Percentiles rank a stretch among this genome's conserved stretches.
phyloP scores from a whole-genome alignment of 2,329 filamentous ascomycete species.

The Fusarium zealandicum region DNA sequence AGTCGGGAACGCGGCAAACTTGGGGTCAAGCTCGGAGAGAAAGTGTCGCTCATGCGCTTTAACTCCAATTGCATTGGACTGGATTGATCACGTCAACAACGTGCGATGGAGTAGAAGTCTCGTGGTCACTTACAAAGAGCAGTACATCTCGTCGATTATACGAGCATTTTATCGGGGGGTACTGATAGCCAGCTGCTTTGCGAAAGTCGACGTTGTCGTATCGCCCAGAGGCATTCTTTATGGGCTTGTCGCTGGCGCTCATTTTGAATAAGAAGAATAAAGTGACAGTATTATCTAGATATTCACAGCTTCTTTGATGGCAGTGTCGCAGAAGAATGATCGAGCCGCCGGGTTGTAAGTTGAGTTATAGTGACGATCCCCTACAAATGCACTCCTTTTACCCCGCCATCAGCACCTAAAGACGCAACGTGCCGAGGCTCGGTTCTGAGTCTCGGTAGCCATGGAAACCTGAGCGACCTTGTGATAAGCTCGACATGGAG shows the following conservation, averaged over 20 bases:
- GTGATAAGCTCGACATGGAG: too few relatives aligned
- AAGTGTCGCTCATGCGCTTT: constrained; percentile 52
- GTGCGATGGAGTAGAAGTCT: too few relatives aligned
- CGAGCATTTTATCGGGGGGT: constrained; percentile 49
- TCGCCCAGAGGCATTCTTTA: constrained; percentile 48
- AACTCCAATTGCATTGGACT: constrained; percentile 51
- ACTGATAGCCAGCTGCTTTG: constrained; percentile 48
- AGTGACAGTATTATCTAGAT: too few relatives aligned
- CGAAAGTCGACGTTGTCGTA: constrained; percentile 53
- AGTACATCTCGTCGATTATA: constrained; percentile 54
- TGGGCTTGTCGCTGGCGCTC: constrained; percentile 39
- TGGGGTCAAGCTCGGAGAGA: constrained; percentile 53
- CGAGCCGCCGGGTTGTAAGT: too few relatives aligned
- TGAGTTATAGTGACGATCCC: too few relatives aligned
- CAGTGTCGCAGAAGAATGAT: too few relatives aligned
- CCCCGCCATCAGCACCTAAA: neutral
- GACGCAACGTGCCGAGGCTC: neutral
- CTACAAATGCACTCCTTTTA: too few relatives aligned
- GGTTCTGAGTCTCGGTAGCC: too few relatives aligned
- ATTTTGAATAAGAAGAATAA: neutral
- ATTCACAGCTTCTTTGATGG: too few relatives aligned
- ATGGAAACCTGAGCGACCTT: too few relatives aligned
- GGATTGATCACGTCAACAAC: neutral
- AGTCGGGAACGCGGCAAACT: constrained; percentile 55
- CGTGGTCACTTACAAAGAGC: constrained; percentile 35